These are phyloP conservation scores for Theobroma grandiflorum DNA, from an alignment of 441 rosid species.

Conservation along the genomic window DNA sequence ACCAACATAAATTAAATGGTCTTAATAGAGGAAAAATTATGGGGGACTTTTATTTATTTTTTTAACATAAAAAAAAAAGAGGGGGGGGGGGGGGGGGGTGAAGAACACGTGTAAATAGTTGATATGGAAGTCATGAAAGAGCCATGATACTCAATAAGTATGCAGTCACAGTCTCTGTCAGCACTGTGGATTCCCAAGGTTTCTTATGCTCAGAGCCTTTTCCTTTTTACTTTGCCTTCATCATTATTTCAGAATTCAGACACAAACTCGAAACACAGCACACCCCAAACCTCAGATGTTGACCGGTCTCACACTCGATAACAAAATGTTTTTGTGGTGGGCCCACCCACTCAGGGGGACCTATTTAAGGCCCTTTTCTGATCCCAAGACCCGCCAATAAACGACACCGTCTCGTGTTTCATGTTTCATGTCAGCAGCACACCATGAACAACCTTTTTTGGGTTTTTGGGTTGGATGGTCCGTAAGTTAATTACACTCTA, in stretches of 20 bases:
- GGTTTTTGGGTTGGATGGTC: not conserved
- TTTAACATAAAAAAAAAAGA: no score
- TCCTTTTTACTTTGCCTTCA: not conserved
- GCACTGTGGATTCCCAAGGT: conserved; percentile 51
- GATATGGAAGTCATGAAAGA: not conserved
- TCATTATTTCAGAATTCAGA: conserved; percentile 19
- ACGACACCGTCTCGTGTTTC: conserved; percentile 24
- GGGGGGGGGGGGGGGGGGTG: no score
- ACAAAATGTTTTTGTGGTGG: not conserved
- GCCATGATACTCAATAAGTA: not conserved
- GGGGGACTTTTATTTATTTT: not conserved
- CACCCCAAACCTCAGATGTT: conserved; percentile 32
- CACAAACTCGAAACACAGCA: conserved; percentile 5
- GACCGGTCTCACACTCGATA: conserved; percentile 54
- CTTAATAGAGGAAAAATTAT: not conserved
- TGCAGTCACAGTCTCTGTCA: not conserved
- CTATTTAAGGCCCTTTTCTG: conserved; percentile 30
- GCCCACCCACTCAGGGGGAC: conserved; percentile 27
- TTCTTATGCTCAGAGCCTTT: conserved; percentile 36
- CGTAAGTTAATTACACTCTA: not conserved
- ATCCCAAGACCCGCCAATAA: conserved; percentile 28
- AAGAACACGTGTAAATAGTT: not conserved
- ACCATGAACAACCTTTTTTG: not conserved
- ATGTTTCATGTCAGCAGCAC: conserved; percentile 8
- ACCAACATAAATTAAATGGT: no score